Evolutionary conservation across 163 green algal genomes (phyloP), one percentile per base, ranked within the genome.

Genomic region (Chlorella variabilis): DNA sequence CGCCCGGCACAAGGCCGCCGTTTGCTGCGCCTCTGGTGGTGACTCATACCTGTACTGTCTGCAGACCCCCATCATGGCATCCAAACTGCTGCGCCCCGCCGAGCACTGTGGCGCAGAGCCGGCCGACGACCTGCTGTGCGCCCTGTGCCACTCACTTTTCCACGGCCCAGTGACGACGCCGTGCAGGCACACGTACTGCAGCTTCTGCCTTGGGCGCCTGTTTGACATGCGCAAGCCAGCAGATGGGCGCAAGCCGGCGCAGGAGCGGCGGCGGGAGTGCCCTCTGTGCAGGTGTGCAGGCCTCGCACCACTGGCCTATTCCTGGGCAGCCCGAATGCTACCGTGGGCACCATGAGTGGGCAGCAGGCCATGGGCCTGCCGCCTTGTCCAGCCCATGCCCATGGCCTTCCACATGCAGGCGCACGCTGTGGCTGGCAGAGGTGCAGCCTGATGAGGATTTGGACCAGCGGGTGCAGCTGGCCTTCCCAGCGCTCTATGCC

Each of bases 191-290:
- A 33, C 45, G 15, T 77, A 63, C 18, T 77, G 69, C 45, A 42
- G 45, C 69, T 77, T 77, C 29, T 77, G 69, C 69, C 48, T 77
- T 2, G 42, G 33, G 0, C 69, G 69, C 45, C 29, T 77, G 18
- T 77, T 77, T 63, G 69, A 61, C 18, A 17, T 63, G 29, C 45
- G 69, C 45, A 41, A 29, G 1, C 69, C 69, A 11, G 27, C 29
- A 5, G 69, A 77, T 27, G n/a, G 2, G 18, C 27, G 8, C 18
- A 0, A 13, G 13, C 45, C 18, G 4, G 18, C 69, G 7, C n/a
- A 41, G 31, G 18, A 63, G 18, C 69, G 69, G 1, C n/a, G 31
- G 6, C 69, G 69, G 4, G 45, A 48, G 42, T 77, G 69, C 45
- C 69, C 69, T 2, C 31, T 77, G 45, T 77, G 45, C 65, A 73